phyloP scores from a whole-genome alignment of 371 early-diverging fungal species.

The Rhizopus arrhizus region DNA sequence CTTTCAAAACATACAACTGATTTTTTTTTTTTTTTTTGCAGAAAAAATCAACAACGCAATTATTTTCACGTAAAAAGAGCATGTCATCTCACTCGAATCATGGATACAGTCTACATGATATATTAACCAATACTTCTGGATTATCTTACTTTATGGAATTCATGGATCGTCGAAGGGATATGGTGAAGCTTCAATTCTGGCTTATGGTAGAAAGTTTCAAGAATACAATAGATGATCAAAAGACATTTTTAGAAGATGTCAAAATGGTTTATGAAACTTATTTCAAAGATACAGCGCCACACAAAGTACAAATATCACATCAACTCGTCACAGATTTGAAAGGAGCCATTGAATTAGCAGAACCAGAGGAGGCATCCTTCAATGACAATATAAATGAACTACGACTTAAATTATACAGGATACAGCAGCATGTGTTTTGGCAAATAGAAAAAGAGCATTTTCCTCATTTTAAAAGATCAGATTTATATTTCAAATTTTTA shows the following conservation, averaged over 20 bases:
- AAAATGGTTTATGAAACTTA: constrained; percentile 73
- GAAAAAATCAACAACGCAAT: constrained; percentile 31
- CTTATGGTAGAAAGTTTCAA: constrained; percentile 72
- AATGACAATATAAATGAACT: constrained; percentile 23
- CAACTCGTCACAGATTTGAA: constrained; percentile 31
- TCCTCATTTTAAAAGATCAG: constrained; percentile 65
- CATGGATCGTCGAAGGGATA: constrained; percentile 72
- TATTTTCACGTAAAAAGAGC: constrained; percentile 32
- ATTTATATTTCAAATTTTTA: constrained; percentile 69
- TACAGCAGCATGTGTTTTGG: constrained; percentile 62
- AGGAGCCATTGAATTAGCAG: constrained; percentile 24
- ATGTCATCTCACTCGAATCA: constrained; percentile 14
- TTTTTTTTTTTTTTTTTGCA: background rate
- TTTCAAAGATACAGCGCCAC: constrained; percentile 57
- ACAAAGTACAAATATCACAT: constrained; percentile 46
- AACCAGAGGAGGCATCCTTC: constrained; percentile 12
- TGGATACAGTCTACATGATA: constrained; percentile 46
- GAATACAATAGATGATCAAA: constrained; percentile 33
- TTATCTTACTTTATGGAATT: constrained; percentile 83
- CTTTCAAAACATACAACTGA: background rate
- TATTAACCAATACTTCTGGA: constrained; percentile 67
- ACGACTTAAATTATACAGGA: constrained; percentile 30
- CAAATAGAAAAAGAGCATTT: constrained; percentile 67
- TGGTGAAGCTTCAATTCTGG: constrained; percentile 77
- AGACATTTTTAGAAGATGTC: constrained; percentile 60